Conservation (phyloP, 345 rosid genomes). For the Acer negundo region DNA sequence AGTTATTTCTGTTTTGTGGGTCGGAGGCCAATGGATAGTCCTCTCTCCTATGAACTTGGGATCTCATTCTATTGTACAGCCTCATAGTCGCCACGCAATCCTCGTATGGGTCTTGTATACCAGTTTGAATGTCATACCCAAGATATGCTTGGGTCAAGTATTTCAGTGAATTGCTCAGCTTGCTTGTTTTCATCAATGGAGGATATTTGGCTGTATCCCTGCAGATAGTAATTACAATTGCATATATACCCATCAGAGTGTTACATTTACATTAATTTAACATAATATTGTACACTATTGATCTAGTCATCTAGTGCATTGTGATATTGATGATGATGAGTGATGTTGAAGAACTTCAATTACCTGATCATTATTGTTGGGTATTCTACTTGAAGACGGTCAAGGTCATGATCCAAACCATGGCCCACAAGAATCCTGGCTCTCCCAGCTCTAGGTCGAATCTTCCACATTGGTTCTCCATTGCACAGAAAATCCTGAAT, state of each 20-base stretch:
- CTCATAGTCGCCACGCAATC: slow-evolving; percentile 92
- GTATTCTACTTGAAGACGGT: slow-evolving; percentile 74
- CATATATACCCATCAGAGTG: background rate
- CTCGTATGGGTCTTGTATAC: slow-evolving; percentile 79
- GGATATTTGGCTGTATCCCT: slow-evolving; percentile 91
- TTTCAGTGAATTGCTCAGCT: slow-evolving; percentile 91
- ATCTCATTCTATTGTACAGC: slow-evolving; percentile 86
- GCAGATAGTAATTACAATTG: background rate
- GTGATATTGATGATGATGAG: background rate
- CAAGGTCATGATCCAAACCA: slow-evolving; percentile 80
- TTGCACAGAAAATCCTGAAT: slow-evolving; percentile 88
- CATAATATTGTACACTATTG: background rate
- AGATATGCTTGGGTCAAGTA: slow-evolving; percentile 85
- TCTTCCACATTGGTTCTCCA: slow-evolving; percentile 91
- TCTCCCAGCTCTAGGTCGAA: slow-evolving; percentile 70
- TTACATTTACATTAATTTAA: background rate
- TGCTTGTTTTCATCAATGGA: slow-evolving; percentile 94
- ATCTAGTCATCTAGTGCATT: no score
- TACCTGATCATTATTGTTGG: slow-evolving; percentile 81
- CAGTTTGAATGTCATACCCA: slow-evolving; percentile 89
- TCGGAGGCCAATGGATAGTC: slow-evolving; percentile 68
- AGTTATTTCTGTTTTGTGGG: slow-evolving; percentile 74
- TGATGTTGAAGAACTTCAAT: background rate
- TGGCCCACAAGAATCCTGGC: slow-evolving; percentile 96
- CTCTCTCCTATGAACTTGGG: slow-evolving; percentile 60